Base-by-base conservation (phyloP, 1,139 yeast species). In the Yamadazyma membranifaciens region DNA sequence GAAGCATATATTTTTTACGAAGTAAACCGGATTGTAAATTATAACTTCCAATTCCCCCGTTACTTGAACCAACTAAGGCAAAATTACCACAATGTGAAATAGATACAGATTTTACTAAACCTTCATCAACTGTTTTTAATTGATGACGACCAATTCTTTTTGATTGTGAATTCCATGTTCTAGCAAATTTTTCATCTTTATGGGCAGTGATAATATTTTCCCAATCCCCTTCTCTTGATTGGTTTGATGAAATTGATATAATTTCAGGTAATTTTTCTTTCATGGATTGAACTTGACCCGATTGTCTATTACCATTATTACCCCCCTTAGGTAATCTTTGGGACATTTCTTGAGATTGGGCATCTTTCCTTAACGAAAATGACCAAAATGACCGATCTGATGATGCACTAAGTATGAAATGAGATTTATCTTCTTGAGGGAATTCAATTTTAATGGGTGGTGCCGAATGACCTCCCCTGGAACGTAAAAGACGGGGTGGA, bases 1-100 rank as follows among this genome's bases (percentile, higher is more conserved):
- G 98, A 31, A 87, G 69, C 46, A 74, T 74, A 51, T 76, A 76
- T 51, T 72, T 75, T 54, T 84, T 83, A 50, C 97, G 76, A 39
- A 83, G 64, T 13, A 78, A 61, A 15, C 98, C 98, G 55, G 96
- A 87, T 64, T 94, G 98, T 60, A 94, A 67, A 58, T 94, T 94
- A 63, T 83, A 91, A 11, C 85, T 87, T 24, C 85, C 91, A 48
- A 92, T 83, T n/a, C 87, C 83, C 48, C 99, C 99, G 32, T 69
- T 65, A 2, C 92, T 75, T 4, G 97, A 88, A n/a, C 98, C 99
- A 17, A 94, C 85, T 36, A 92, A 66, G 1, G 86, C 97, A 64
- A 94, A 94, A 60, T 94, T 94, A 31, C 98, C 98, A 73, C 99
- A 94, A 45, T 82, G 87, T 0, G 97, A 86, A 27, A 92, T 78